phyloP scores from a whole-genome alignment of 352 stramenopile species.

The Phytophthora multivora region DNA sequence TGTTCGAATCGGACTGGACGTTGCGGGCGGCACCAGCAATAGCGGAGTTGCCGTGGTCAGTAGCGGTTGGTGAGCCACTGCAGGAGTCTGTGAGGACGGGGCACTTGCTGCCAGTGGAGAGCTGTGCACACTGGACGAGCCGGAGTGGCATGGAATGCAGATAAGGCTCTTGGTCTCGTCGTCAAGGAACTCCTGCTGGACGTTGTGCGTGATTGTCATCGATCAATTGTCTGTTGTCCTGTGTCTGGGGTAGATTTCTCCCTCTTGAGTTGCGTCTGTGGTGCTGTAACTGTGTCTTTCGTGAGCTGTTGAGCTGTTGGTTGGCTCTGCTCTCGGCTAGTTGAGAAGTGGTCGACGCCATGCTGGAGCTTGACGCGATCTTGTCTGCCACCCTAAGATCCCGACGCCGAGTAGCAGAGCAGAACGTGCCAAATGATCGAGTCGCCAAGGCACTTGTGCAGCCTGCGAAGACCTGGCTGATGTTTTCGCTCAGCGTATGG shows the following conservation, averaged over 20 bases:
- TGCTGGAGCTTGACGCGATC: conserved; percentile 5
- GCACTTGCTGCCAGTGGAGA: not conserved
- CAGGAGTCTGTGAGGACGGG: not conserved
- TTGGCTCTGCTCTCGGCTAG: conserved; percentile 3
- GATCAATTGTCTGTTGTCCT: conserved; percentile 1
- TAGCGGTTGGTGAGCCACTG: not conserved
- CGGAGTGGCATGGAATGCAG: conserved; percentile 28
- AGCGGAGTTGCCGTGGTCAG: not conserved
- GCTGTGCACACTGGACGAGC: conserved; percentile 1
- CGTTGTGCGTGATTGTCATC: conserved; percentile 48
- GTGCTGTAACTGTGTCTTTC: not conserved
- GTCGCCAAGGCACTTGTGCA: not conserved
- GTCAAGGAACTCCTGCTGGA: conserved; percentile 43
- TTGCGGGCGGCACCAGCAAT: not conserved
- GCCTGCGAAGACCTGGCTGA: not conserved
- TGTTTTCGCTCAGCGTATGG: conserved; percentile 1
- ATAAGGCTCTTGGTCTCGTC: conserved; percentile 41
- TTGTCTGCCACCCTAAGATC: conserved; percentile 7
- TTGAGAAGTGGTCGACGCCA: conserved; percentile 23
- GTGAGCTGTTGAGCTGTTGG: conserved; percentile 8
- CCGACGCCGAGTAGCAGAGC: not conserved
- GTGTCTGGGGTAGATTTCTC: conserved; percentile 1
- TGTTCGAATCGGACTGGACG: conserved; percentile 1
- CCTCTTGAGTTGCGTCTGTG: conserved; percentile 4
- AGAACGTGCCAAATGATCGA: not conserved